Conservation (phyloP, 2,329 filamentous ascomycete genomes). For the Myotisia sp. region DNA sequence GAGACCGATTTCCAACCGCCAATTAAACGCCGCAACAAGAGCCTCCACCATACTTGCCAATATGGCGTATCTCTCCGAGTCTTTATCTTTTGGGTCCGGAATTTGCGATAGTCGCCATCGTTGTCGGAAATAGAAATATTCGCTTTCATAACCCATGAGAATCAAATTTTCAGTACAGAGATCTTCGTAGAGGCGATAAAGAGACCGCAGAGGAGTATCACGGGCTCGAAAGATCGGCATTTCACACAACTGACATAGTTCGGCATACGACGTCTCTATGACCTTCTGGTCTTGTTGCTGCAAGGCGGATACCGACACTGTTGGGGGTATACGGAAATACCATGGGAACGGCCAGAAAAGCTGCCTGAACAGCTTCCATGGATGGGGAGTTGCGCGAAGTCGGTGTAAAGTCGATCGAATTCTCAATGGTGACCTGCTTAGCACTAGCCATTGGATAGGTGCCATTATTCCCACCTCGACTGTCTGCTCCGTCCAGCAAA, state of each 20-base stretch:
- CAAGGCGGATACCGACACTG: too few species aligned
- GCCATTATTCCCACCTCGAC: too few species aligned
- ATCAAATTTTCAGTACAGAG: conserved; percentile 8
- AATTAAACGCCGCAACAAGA: conserved; percentile 16
- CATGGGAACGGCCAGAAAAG: conserved; percentile 6
- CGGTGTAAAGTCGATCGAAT: conserved; percentile 5
- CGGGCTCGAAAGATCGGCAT: conserved; percentile 15
- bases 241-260: too few species aligned
- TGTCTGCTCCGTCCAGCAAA: too few species aligned
- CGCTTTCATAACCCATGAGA: conserved; percentile 12
- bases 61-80: conserved; percentile 19
- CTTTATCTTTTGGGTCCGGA: conserved; percentile 16
- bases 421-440: too few species aligned
- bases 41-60: conserved; percentile 17
- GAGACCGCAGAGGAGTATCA: conserved; percentile 15
- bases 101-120: conserved; percentile 15
- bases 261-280: too few species aligned
- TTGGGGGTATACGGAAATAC: too few species aligned
- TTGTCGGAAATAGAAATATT: conserved; percentile 17
- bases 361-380: conserved; percentile 4
- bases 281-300: too few species aligned
- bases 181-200: conserved; percentile 17
- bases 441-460: too few species aligned
- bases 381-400: conserved; percentile 5
- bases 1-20: conserved; percentile 14